Evolutionary conservation across 768 basidiomycete genomes (phyloP), one percentile per base, ranked within the genome.

Genomic region (Phaffia tasmanica): DNA sequence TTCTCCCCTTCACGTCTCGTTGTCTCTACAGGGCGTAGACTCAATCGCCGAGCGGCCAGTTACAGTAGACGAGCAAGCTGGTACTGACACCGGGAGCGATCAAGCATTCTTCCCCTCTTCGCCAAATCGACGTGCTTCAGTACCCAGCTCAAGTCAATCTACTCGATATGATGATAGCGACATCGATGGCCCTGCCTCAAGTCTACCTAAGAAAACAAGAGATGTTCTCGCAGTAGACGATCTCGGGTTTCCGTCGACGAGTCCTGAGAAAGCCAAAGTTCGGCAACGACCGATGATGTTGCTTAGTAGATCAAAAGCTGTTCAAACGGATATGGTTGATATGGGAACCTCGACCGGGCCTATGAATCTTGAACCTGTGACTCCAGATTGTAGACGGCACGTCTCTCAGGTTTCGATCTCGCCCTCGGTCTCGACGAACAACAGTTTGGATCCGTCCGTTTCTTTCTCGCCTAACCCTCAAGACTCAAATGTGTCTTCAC

Each of bases 291-390:
- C 68, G 56, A 71, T 77, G 42, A 74, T 85, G 61, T 79, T 85
- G 23, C 79, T 85, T 5, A 84, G 82, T 27, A 81, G 83, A 2
- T 85, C 84, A 30, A 80, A 82, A 54, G 85, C 81, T 16, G 81
- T 86, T 8, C 89, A 89, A 73, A 88, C 87, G 0, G 86, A 88
- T 54, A 72, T 76, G 35, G 75, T 62, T 63, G 70, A 74, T 72
- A 57, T 53, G n/a, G 65, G 65, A 16, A 67, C 60, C 27, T 67
- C 65, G 54, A 67, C 55, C 32, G 35, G 6, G 35, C 35, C 35
- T 11, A 42, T 42, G 11, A 42, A 42, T 42, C 35, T 42, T 42
- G 35, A 42, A 42, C 35, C 35, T 42, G 27, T 18, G 8, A 57
- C n/a, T 59, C 56, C 27, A 51, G 27, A 42, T 32, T 58, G 19